These are phyloP conservation scores for Paramyrothecium roridum DNA, from an alignment of 2,329 filamentous ascomycete species.

Conservation along the genomic window DNA sequence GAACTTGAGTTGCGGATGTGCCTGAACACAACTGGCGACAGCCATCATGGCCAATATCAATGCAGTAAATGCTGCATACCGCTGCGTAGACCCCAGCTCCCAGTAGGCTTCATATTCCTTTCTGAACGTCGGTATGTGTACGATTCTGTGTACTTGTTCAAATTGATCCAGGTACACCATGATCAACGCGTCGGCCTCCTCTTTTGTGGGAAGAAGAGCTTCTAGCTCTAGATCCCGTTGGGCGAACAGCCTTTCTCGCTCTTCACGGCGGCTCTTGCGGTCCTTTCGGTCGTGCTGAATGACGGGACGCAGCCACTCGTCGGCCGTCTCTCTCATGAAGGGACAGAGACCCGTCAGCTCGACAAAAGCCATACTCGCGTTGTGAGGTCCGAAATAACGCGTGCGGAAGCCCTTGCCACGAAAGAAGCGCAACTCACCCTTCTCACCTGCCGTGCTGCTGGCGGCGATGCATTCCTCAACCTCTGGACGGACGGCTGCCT, in stretches of 20 bases:
- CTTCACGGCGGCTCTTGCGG: conserved; percentile 48
- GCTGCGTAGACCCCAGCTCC: conserved; percentile 37
- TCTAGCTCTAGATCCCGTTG: conserved; percentile 49
- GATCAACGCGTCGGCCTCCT: conserved; percentile 46
- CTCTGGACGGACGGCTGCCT: conserved; percentile 28
- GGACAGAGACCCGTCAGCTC: conserved; percentile 55
- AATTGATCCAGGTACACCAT: conserved; percentile 52
- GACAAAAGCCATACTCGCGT: conserved; percentile 57
- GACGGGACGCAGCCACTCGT: conserved; percentile 58
- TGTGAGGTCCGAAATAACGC: conserved; percentile 58
- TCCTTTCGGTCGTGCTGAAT: conserved; percentile 55
- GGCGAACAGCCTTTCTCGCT: conserved; percentile 46
- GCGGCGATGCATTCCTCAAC: conserved; percentile 37
- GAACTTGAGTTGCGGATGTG: conserved; percentile 49
- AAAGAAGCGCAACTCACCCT: conserved; percentile 55
- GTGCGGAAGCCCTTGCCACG: conserved; percentile 58
- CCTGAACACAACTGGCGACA: conserved; percentile 55
- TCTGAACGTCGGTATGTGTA: conserved; percentile 58
- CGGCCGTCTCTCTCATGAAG: conserved; percentile 61
- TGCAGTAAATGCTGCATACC: conserved; percentile 52
- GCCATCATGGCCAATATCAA: conserved; percentile 58
- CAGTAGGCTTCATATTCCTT: conserved; percentile 55
- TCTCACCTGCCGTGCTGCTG: conserved; percentile 36
- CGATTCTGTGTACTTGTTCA: conserved; percentile 53
- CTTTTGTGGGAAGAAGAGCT: conserved; percentile 42